Base-by-base conservation (phyloP, 1,284 basidiomycete species). In the Ceratobasidium theobromae region DNA sequence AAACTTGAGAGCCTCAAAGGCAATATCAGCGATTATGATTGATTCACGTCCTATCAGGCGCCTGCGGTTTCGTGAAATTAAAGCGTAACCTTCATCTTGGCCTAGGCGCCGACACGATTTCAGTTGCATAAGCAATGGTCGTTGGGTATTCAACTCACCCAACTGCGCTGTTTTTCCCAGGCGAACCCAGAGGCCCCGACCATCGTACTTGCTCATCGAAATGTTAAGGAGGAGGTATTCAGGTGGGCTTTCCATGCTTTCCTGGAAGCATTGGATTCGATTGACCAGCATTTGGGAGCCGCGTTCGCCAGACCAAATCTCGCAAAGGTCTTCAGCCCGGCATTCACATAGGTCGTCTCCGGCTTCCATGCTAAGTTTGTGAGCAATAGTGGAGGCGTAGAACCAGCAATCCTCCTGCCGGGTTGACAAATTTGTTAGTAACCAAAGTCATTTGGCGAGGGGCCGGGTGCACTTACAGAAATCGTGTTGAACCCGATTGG, bases 321-420 rank as follows among this genome's bases (percentile, higher is more conserved):
- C 60, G 21, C 1, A 21, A 1, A 64, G 49, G 38, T 64, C 60
- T 28, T 64, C 60, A 1, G 40, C 33, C 6, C 25, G 51, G 18
- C 60, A 64, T 28, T 64, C 60, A 18, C 49, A 52, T 4, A 45
- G 25, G 16, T 64, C 60, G 40, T 64, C 60, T 8, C 40, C 49
- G 23, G 45, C 60, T 18, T 52, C 49, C 11, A 52, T 40, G 21
- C 38, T 64, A 25, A 64, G 25, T n/a, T 51, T 40, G 25, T 64
- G 60, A 12, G 60, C 60, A 32, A 64, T 21, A 3, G 60, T 64
- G 25, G 60, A 52, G 14, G 60, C 38, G 25, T 64, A 64, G 23
- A 52, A 64, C 60, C 60, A 64, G 48, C 60, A 64, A 38, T 64
- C 60, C 46, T 64, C 60, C 60, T 64, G 21, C n/a, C n/a, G n/a